These are phyloP conservation scores for Cystoisospora suis DNA, from an alignment of 169 alveolate genomes.

Conservation along the genomic window DNA sequence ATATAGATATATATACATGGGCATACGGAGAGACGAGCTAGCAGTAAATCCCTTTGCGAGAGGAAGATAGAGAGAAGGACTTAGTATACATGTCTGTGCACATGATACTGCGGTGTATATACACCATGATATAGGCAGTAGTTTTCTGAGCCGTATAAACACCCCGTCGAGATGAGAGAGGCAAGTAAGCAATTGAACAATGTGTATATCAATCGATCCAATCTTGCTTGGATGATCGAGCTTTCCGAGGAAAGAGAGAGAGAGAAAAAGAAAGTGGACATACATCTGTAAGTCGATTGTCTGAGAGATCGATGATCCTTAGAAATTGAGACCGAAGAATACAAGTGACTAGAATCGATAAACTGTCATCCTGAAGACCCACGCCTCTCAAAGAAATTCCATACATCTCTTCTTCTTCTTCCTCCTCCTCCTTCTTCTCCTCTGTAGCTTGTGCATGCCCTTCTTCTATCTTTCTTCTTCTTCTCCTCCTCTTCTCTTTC, in stretches of 20 bases:
- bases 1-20: background rate
- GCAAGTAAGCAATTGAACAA: too few species aligned
- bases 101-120: too few species aligned
- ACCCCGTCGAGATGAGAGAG: too few species aligned
- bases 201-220: too few species aligned
- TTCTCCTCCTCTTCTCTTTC: too few species aligned
- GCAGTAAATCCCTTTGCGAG: too few species aligned
- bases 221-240: too few species aligned
- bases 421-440: background rate
- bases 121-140: too few species aligned
- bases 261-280: background rate
- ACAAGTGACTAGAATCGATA: background rate
- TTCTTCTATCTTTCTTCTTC: background rate
- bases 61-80: too few species aligned
- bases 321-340: background rate
- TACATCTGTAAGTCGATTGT: conserved; percentile 10
- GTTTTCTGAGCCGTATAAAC: too few species aligned
- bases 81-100: too few species aligned
- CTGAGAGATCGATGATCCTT: conserved; percentile 11
- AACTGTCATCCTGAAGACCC: background rate
- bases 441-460: background rate
- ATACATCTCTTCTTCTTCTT: background rate
- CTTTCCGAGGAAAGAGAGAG: too few species aligned
- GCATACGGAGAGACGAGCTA: background rate
- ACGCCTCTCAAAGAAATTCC: background rate